Percentiles rank a stretch among this genome's conserved stretches.
phyloP scores from a whole-genome alignment of 495 filamentous ascomycete genomes.

The Apiosordaria backusii region DNA sequence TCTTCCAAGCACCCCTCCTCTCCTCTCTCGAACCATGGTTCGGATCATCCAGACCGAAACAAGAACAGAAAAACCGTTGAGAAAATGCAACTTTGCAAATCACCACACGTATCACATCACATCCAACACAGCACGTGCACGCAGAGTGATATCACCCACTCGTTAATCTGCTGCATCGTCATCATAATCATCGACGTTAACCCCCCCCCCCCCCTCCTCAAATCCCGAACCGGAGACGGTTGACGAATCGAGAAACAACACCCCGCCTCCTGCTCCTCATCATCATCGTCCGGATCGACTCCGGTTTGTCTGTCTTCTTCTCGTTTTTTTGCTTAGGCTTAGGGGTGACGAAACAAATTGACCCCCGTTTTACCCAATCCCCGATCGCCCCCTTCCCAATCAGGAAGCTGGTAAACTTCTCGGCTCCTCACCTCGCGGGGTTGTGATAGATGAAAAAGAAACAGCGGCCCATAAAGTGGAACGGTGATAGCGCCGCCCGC shows the following conservation, averaged over 20 bases:
- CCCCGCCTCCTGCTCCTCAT: not conserved
- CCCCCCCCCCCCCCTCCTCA: not conserved
- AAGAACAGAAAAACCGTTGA: not conserved
- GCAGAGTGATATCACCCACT: not conserved
- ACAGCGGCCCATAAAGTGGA: not conserved
- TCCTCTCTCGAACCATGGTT: not conserved
- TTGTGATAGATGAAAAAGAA: not conserved
- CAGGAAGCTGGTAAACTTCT: constrained; percentile 16
- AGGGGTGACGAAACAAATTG: not conserved
- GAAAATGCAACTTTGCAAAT: not conserved
- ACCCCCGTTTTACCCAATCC: not conserved
- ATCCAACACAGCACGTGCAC: not conserved
- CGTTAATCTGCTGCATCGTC: no score
- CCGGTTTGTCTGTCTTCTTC: not conserved
- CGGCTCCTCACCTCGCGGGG: not conserved
- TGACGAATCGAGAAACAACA: not conserved
- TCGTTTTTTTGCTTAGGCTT: not conserved
- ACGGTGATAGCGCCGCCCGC: not conserved
- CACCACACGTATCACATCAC: not conserved
- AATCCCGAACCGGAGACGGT: not conserved
- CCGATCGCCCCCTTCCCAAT: constrained; percentile 10
- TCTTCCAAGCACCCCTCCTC: no score
- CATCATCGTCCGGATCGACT: not conserved
- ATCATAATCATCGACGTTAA: not conserved
- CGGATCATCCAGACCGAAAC: not conserved